Conservation (phyloP, 129 eudicot genomes). For the Erigeron canadensis region DNA sequence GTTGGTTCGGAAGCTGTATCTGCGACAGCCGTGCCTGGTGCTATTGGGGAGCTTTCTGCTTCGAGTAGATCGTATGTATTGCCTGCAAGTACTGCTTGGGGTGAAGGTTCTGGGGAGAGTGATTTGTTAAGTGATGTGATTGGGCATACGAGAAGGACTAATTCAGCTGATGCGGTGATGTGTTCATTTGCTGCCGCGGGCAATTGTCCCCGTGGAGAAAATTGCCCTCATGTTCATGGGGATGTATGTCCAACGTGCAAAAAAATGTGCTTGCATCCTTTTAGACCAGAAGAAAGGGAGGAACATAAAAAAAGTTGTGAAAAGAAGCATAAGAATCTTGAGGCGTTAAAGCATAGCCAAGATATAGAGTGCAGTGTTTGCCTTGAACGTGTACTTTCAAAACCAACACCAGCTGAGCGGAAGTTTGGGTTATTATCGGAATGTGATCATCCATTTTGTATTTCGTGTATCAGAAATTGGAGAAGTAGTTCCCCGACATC, state of each 20-base stretch:
- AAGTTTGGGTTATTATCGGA: constrained; percentile 88
- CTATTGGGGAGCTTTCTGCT: constrained; percentile 48
- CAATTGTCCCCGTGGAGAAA: constrained; percentile 79
- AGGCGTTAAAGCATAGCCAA: constrained; percentile 84
- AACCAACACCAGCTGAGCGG: constrained; percentile 66
- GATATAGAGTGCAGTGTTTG: constrained; percentile 96
- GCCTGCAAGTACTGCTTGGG: constrained; percentile 44
- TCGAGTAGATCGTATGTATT: constrained; percentile 36
- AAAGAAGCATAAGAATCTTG: constrained; percentile 67
- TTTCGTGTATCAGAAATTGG: constrained; percentile 91
- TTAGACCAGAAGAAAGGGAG: constrained; percentile 74
- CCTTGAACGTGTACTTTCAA: constrained; percentile 78
- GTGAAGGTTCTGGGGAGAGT: constrained; percentile 32
- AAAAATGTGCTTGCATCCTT: constrained; percentile 85
- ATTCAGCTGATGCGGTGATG: constrained; percentile 53
- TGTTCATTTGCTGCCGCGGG: constrained; percentile 90
- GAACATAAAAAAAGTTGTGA: constrained; percentile 67
- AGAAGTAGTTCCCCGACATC: constrained; percentile 85
- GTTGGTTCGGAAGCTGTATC: constrained; percentile 37
- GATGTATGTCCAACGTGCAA: constrained; percentile 78
- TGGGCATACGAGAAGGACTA: constrained; percentile 38
- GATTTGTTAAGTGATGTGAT: constrained; percentile 32
- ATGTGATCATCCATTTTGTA: constrained; percentile 95
- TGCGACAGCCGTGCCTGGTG: constrained; percentile 28
- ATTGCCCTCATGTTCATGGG: constrained; percentile 88